phyloP scores from a whole-genome alignment of 2,329 filamentous ascomycete species.

The Arthrobotrys pseudoclavata region DNA sequence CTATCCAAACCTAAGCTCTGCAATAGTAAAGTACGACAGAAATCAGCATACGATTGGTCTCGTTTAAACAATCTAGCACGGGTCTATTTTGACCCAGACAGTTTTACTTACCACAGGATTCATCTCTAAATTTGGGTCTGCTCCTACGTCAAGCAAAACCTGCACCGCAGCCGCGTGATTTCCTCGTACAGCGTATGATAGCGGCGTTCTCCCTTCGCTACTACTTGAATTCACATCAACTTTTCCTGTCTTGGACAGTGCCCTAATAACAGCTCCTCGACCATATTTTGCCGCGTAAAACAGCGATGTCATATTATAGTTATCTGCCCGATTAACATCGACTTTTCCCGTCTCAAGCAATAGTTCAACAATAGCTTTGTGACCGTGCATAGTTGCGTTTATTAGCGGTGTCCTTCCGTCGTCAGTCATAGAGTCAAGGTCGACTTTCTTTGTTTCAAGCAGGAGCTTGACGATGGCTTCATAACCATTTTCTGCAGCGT shows the following conservation, averaged over 20 bases:
- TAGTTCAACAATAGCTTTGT: not conserved
- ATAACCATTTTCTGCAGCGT: not conserved
- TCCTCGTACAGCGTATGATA: too few species aligned
- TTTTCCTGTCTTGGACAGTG: too few species aligned
- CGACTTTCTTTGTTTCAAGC: not conserved
- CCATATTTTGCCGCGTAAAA: not conserved
- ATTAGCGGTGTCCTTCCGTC: not conserved
- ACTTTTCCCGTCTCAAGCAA: not conserved
- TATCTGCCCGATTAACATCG: not conserved
- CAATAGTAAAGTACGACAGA: not conserved
- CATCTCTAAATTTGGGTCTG: too few species aligned
- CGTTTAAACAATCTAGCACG: too few species aligned
- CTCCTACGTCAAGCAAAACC: too few species aligned
- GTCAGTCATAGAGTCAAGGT: not conserved
- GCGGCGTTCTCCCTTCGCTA: too few species aligned
- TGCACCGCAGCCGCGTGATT: too few species aligned
- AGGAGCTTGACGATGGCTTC: not conserved
- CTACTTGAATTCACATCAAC: too few species aligned
- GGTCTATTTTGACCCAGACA: too few species aligned
- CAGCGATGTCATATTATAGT: not conserved
- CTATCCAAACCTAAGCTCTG: constrained; percentile 2
- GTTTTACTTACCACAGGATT: too few species aligned
- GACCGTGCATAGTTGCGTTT: not conserved
- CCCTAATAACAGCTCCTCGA: too few species aligned
- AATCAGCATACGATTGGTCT: too few species aligned